Evolutionary conservation across 495 filamentous ascomycete species (phyloP).

Genomic region (Sabuloglossum arenarium): DNA sequence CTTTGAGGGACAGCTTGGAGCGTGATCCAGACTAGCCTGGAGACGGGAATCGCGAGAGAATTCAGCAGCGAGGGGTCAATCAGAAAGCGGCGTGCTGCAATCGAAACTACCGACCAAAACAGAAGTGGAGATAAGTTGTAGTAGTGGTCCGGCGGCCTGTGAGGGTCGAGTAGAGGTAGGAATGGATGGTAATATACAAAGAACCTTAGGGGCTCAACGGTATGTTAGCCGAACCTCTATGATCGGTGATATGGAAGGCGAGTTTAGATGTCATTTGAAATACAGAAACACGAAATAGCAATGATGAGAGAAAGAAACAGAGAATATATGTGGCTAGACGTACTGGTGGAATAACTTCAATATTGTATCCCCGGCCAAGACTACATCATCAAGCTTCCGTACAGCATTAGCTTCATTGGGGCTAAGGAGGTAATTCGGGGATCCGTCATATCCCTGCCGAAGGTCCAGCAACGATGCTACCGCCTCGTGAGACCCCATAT

Average conservation of each 20-base stretch:
- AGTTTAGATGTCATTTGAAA: too few relatives aligned
- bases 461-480: conserved; percentile 67
- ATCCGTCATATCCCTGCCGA: conserved; percentile 31
- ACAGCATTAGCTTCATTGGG: conserved; percentile 17
- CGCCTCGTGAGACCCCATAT: conserved; percentile 70
- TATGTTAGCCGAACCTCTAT: not conserved
- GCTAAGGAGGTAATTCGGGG: conserved; percentile 22
- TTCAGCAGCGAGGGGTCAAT: conserved; percentile 43
- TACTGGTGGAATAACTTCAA: conserved; percentile 56
- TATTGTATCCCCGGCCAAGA: conserved; percentile 49
- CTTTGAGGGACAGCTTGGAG: conserved; percentile 65
- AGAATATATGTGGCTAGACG: conserved; percentile 7
- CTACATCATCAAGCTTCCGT: conserved; percentile 48
- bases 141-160: conserved; percentile 53
- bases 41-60: conserved; percentile 48
- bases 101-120: conserved; percentile 72
- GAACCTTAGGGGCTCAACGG: conserved; percentile 23
- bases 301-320: not conserved
- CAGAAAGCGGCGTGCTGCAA: conserved; percentile 57
- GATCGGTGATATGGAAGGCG: too few relatives aligned
- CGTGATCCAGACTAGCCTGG: conserved; percentile 60
- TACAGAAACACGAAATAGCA: not conserved
- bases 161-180: conserved; percentile 55
- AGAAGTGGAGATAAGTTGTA: conserved; percentile 51
- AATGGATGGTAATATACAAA: conserved; percentile 73